These are phyloP conservation scores for Hibiscus trionum DNA, from an alignment of 345 rosid genomes.

Conservation along the genomic window DNA sequence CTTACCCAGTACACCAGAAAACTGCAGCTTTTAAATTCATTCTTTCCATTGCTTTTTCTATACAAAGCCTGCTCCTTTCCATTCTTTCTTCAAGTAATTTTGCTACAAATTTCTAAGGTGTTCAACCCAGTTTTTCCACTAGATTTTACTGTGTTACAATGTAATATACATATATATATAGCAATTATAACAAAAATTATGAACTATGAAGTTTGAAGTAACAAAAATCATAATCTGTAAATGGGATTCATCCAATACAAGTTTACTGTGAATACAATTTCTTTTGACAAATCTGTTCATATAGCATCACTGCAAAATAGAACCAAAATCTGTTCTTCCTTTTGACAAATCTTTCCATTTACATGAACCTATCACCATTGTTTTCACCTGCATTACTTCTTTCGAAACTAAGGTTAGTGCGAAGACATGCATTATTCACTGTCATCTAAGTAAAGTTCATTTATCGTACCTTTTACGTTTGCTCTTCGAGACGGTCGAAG, in stretches of 20 bases:
- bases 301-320: slow-evolving; percentile 11
- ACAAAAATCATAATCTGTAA: slow-evolving; percentile 34
- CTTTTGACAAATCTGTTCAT: background rate
- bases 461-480: slow-evolving; percentile 74
- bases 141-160: slow-evolving; percentile 16
- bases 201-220: slow-evolving; percentile 3
- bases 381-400: slow-evolving; percentile 95
- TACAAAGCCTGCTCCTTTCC: too few species aligned
- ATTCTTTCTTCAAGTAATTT: background rate
- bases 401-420: slow-evolving; percentile 40
- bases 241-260: slow-evolving; percentile 15
- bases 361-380: slow-evolving; percentile 48
- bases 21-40: too few species aligned
- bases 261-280: too few species aligned
- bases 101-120: background rate
- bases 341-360: slow-evolving; percentile 16
- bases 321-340: slow-evolving; percentile 10
- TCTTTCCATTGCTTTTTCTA: too few species aligned
- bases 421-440: background rate
- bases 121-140: background rate
- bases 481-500: slow-evolving; percentile 71
- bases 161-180: too few species aligned
- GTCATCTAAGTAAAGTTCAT: too few species aligned
- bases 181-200: slow-evolving; percentile 4
- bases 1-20: too few species aligned